Evolutionary conservation across 2,329 filamentous ascomycete species (phyloP).

Genomic region (Aspergillus pseudonomiae): DNA sequence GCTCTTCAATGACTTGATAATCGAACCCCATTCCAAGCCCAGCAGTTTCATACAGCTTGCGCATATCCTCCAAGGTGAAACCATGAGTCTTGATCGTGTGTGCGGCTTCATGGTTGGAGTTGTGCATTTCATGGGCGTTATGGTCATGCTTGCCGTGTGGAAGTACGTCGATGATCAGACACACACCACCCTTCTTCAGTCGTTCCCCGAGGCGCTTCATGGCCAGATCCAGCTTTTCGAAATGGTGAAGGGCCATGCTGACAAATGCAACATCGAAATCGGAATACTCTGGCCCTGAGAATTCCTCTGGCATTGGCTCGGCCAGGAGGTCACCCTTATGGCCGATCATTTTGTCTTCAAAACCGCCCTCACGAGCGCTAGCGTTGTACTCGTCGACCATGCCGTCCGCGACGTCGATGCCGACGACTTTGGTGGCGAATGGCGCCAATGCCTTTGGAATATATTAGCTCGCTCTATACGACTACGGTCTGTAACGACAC

Average conservation of each 20-base stretch:
- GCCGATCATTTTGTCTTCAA: conserved; percentile 59
- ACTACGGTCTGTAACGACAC: neutral
- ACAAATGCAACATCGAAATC: conserved; percentile 70
- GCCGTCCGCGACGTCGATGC: conserved; percentile 70
- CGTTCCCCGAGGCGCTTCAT: conserved; percentile 63
- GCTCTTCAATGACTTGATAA: conserved; percentile 57
- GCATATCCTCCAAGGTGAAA: conserved; percentile 64
- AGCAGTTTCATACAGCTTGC: conserved; percentile 64
- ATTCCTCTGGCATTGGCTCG: conserved; percentile 55
- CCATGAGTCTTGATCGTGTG: conserved; percentile 67
- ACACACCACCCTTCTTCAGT: conserved; percentile 66
- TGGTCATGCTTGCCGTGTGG: conserved; percentile 48
- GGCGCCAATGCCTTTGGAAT: conserved; percentile 56
- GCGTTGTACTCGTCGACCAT: conserved; percentile 72
- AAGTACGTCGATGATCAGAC: conserved; percentile 70
- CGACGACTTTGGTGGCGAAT: conserved; percentile 64
- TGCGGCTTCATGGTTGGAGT: conserved; percentile 38
- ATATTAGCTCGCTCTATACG: conserved; percentile 1
- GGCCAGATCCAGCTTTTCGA: conserved; percentile 64
- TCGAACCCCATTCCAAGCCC: conserved; percentile 62
- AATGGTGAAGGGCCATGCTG: conserved; percentile 68
- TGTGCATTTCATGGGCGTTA: conserved; percentile 17
- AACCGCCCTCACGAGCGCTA: conserved; percentile 55
- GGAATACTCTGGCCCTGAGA: conserved; percentile 65
- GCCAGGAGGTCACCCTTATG: conserved; percentile 61